Evolutionary conservation across 208 protist species (phyloP).

Genomic region (Trypanosoma platydactyli): DNA sequence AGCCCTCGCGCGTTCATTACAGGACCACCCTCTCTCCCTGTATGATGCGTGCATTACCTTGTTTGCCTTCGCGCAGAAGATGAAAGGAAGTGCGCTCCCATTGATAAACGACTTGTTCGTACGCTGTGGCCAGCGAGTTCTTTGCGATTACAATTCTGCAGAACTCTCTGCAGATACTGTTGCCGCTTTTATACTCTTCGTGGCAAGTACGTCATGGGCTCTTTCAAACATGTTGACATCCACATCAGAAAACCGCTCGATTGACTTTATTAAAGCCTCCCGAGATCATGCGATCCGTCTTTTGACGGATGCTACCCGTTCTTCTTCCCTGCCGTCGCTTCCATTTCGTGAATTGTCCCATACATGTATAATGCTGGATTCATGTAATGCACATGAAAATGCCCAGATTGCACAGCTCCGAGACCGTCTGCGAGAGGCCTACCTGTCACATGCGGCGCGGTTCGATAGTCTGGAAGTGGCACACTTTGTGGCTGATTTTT

Average conservation of each 20-base stretch:
- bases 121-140: slow-evolving; percentile 21
- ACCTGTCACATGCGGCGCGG: neutral
- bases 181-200: slow-evolving; percentile 26
- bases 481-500: slow-evolving; percentile 13
- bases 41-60: slow-evolving; percentile 24
- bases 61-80: slow-evolving; percentile 27
- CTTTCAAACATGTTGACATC: neutral
- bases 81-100: slow-evolving; percentile 21
- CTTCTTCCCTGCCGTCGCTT: neutral
- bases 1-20: slow-evolving; percentile 13
- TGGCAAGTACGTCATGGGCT: slow-evolving; percentile 17
- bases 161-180: neutral
- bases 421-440: slow-evolving; percentile 3
- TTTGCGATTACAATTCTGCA: neutral
- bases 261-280: slow-evolving; percentile 19
- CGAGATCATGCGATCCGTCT: slow-evolving; percentile 5
- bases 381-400: neutral
- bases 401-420: neutral
- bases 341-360: slow-evolving; percentile 6
- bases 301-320: neutral
- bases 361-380: slow-evolving; percentile 22
- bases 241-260: neutral
- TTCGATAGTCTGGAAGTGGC: slow-evolving; percentile 29
- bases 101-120: slow-evolving; percentile 30
- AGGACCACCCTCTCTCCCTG: slow-evolving; percentile 24